These are phyloP conservation scores for Beauveria sp. DNA, from an alignment of 2,329 filamentous ascomycete genomes.

Conservation along the genomic window DNA sequence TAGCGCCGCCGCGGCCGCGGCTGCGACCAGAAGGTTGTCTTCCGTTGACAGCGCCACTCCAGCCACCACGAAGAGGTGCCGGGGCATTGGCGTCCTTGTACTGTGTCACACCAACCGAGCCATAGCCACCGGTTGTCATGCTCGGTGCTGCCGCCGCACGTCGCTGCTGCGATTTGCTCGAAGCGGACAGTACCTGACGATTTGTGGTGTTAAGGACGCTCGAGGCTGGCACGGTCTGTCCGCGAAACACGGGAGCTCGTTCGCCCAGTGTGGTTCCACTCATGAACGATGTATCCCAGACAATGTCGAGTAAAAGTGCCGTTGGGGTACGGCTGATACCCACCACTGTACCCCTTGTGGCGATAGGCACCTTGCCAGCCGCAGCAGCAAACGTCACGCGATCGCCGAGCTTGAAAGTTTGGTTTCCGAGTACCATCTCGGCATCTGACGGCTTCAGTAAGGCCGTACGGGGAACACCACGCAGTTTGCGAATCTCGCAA, in stretches of 20 bases:
- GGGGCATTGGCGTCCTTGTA: conserved; percentile 50
- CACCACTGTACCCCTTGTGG: conserved; percentile 84
- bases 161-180: conserved; percentile 44
- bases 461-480: conserved; percentile 75
- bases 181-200: conserved; percentile 68
- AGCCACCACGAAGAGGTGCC: conserved; percentile 46
- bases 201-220: conserved; percentile 82
- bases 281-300: conserved; percentile 96
- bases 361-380: conserved; percentile 91
- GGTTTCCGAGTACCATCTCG: conserved; percentile 83
- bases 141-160: conserved; percentile 38
- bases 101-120: conserved; percentile 55
- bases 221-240: conserved; percentile 82
- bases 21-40: conserved; percentile 31
- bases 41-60: conserved; percentile 49
- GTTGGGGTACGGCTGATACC: conserved; percentile 85
- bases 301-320: conserved; percentile 75
- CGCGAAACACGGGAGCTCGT: conserved; percentile 86
- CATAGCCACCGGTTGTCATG: conserved; percentile 46
- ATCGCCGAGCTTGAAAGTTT: conserved; percentile 78
- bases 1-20: conserved; percentile 24
- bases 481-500: conserved; percentile 60
- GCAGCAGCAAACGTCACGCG: conserved; percentile 89
- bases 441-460: conserved; percentile 90
- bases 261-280: conserved; percentile 88